Conservation (phyloP, 2,329 filamentous ascomycete species). For the Botrytis fragariae region DNA sequence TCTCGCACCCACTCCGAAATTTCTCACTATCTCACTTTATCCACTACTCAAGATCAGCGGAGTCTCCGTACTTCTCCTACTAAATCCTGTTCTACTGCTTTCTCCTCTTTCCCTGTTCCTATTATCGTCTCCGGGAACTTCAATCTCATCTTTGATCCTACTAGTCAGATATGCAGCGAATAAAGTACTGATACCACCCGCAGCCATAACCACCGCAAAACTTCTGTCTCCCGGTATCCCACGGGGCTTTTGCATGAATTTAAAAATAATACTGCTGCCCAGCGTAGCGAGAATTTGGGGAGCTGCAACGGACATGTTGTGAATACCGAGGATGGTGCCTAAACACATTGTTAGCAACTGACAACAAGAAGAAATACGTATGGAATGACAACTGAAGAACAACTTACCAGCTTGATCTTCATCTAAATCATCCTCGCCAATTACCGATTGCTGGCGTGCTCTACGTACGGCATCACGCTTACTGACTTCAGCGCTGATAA, state of each 20-base stretch:
- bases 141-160: conserved; percentile 37
- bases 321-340: conserved; percentile 84
- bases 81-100: background rate
- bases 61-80: conserved; percentile 6
- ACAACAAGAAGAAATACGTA: background rate
- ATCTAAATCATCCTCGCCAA: conserved; percentile 22
- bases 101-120: background rate
- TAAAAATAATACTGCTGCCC: conserved; percentile 80
- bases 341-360: background rate
- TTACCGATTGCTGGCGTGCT: conserved; percentile 35
- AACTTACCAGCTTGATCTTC: conserved; percentile 26
- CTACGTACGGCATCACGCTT: conserved; percentile 70
- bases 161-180: conserved; percentile 65
- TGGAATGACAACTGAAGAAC: background rate
- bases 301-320: conserved; percentile 90
- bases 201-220: conserved; percentile 80
- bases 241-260: conserved; percentile 79
- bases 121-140: conserved; percentile 24
- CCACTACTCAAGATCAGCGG: conserved; percentile 8
- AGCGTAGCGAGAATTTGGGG: conserved; percentile 90
- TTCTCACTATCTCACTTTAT: background rate
- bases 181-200: conserved; percentile 77
- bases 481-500: conserved; percentile 90
- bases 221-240: conserved; percentile 82
- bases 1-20: background rate